Base-by-base conservation (phyloP, 2,329 filamentous ascomycete species). In the Arthrobotrys sphaeroides region DNA sequence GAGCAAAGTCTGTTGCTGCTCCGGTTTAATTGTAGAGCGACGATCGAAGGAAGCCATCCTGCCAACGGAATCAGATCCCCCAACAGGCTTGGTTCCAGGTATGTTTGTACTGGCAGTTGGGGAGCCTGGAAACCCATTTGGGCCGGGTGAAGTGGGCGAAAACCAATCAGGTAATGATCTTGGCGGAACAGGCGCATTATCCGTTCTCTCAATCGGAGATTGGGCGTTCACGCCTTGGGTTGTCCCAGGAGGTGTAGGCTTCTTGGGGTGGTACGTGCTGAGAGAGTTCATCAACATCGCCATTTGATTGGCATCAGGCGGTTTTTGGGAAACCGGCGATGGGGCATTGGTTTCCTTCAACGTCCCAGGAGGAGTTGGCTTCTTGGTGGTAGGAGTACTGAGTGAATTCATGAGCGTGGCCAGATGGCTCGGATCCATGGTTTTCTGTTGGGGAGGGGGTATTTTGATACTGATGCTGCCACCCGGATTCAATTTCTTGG, bases 1-100 rank as follows among this genome's bases (percentile, higher is more conserved):
- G 3, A 80, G 73, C 1, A 80, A 28, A 7, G 78, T 78, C 42
- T 78, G 77, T 26, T 78, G 77, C 59, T 78, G 78, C 51, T 79
- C 70, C n/a, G 66, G 78, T 20, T 77, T 79, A 9, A 79, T 49
- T 7, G 77, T 79, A 7, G 79, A 62, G 10, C 79, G 72, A 6
- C 79, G 61, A 33, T 80, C 79, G 33, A 80, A 80, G 1, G 70
- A 42, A 10, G 66, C 22, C 7, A 72, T 55, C 16, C 40, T 62
- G 18, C 60, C 64, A 43, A 49, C 61, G n/a, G 47, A 28, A 20
- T 61, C 72, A 5, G 51, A 38, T 7, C 51, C 51, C 2, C 51
- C 31, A 5, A 31, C 18, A 38, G n/a, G 18, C 10, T 38, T 55
- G 5, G 49, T 6, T 10, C 40, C 53, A 3, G 10, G 13, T 7